Evolutionary conservation across 805 yeast species (phyloP), one percentile per base, ranked within the genome.

Genomic region (Candida xiaguanensis): DNA sequence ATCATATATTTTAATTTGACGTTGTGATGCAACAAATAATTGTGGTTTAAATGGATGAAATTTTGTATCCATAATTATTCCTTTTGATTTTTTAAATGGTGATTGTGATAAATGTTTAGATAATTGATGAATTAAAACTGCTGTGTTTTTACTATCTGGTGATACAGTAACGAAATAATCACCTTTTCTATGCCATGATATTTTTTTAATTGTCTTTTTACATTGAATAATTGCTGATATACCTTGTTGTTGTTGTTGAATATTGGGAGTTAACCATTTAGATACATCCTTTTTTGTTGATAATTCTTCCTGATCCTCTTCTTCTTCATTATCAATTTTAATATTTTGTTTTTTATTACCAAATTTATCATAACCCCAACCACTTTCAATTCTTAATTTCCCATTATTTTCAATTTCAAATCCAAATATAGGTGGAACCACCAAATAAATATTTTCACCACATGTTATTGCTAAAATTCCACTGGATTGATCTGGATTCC

Each of bases 41-140:
- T 87, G 95, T 17, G 99, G 99, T 55, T 86, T 82, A 67, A 85
- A 82, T 22, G 99, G 99, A 64, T 93, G 99, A 80, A 93, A 93
- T 62, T 84, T 85, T 46, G 96, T 97, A 59, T 89, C 95, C 82
- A 89, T 89, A 33, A 90, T 82, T 46, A 91, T 83, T 49, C 99
- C 99, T 68, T 86, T 86, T 25, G 95, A 78, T 63, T 87, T 87
- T 50, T 80, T 76, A 78, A 93, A 93, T 44, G 99, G 99, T 8
- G 96, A 85, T 68, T 93, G 99, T 13, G 98, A 83, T 44, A 84
- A 74, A 67, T 93, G 98, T 63, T 88, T 88, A 3, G 97, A 88
- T 36, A 93, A 66, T 69, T 93, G 98, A 65, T 93, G 99, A 48
- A 93, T 88, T 45, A 93, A 72, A 29, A 93, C 96, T 5, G 98